Percentiles rank a stretch among this genome's conserved stretches.
These are phyloP conservation scores for Saccharomyces uvarum DNA, from an alignment of 1,139 yeast species.

Conservation along the genomic window DNA sequence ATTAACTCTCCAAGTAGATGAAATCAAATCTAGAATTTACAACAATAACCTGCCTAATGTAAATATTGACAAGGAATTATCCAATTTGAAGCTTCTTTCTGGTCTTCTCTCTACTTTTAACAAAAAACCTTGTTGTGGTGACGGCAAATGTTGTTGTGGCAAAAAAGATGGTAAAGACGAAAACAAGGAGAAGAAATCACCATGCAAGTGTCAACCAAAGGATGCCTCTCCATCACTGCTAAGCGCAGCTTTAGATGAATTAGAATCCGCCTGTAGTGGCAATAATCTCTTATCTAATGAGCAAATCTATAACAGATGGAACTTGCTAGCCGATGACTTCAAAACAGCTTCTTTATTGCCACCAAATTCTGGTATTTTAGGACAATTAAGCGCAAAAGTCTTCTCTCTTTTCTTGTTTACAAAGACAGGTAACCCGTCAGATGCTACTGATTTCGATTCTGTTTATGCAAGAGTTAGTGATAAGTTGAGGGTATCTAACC, in stretches of 20 bases:
- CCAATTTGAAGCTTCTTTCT: constrained; percentile 28
- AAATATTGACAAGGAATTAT: constrained; percentile 29
- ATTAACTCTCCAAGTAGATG: constrained; percentile 19
- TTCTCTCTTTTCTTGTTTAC: constrained; percentile 68
- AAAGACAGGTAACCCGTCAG: constrained; percentile 63
- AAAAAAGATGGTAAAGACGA: constrained; percentile 8
- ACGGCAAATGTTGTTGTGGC: constrained; percentile 13
- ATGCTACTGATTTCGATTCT: constrained; percentile 80
- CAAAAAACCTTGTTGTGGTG: constrained; percentile 18
- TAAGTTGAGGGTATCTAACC: constrained; percentile 65
- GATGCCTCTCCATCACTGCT: constrained; percentile 17
- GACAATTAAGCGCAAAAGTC: constrained; percentile 72
- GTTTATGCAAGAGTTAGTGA: constrained; percentile 81
- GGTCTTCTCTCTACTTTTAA: constrained; percentile 22
- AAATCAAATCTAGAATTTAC: constrained; percentile 19
- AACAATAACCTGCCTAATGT: constrained; percentile 18
- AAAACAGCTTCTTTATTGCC: constrained; percentile 85
- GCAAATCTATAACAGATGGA: constrained; percentile 70
- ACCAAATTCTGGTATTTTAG: constrained; percentile 91
- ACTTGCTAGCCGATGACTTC: constrained; percentile 72
- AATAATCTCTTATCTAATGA: constrained; percentile 38
- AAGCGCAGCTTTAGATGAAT: constrained; percentile 23
- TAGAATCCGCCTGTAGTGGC: constrained; percentile 14
- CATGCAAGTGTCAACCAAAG: constrained; percentile 15
- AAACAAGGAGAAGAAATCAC: background rate